A percentile compares a stretch with the other conserved stretches of the same genome.
Evolutionary conservation across 164 flowering plant species (phyloP).

Genomic region (Magnolia changhungtana): DNA sequence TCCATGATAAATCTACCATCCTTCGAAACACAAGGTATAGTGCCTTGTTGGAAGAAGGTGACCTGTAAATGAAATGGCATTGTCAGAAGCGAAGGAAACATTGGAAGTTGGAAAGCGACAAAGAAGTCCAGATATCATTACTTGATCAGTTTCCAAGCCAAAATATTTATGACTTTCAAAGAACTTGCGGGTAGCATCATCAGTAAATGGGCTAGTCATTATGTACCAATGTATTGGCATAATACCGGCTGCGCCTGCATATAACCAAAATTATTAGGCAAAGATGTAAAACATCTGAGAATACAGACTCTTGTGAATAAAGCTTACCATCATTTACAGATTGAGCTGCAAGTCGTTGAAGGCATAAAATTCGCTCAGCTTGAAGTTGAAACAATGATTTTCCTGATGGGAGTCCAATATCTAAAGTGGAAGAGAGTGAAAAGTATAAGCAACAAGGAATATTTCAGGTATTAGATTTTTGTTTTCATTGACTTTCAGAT

Average conservation of each 20-base stretch:
- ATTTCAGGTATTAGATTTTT: neutral
- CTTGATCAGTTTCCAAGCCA: conserved; percentile 94
- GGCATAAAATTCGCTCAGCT: conserved; percentile 86
- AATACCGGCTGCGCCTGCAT: conserved; percentile 47
- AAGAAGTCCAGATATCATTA: conserved; percentile 21
- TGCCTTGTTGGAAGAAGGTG: conserved; percentile 98
- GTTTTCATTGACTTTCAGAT: neutral
- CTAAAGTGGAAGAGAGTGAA: conserved; percentile 30
- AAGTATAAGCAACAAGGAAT: neutral
- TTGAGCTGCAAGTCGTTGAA: conserved; percentile 83
- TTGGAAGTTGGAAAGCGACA: conserved; percentile 4
- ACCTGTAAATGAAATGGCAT: conserved; percentile 38
- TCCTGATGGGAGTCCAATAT: conserved; percentile 96
- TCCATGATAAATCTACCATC: conserved; percentile 98
- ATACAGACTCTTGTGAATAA: neutral
- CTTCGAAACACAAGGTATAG: conserved; percentile 91
- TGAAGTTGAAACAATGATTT: conserved; percentile 97
- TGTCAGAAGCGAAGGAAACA: conserved; percentile 1
- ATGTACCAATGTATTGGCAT: conserved; percentile 91
- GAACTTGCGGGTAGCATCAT: conserved; percentile 79
- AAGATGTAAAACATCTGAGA: neutral
- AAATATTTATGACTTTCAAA: conserved; percentile 88
- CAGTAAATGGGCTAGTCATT: conserved; percentile 98
- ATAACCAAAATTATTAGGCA: conserved; percentile 1
- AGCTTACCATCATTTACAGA: conserved; percentile 64